phyloP scores from a whole-genome alignment of 2,329 filamentous ascomycete species.

The Magnaporthales sp. region DNA sequence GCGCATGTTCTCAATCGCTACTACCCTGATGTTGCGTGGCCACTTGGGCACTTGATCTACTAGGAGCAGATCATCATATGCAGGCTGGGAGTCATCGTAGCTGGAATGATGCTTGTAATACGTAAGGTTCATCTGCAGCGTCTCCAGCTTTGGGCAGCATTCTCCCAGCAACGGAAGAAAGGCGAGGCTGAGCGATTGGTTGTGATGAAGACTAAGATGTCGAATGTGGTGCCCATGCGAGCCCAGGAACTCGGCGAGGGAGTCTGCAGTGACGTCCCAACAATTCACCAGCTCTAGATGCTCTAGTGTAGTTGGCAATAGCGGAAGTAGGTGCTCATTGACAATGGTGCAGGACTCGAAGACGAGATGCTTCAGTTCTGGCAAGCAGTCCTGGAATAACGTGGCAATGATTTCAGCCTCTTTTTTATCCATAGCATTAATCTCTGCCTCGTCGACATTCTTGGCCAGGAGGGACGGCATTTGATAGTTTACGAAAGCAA shows the following conservation, averaged over 20 bases:
- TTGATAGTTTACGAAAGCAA: slow-evolving; percentile 57
- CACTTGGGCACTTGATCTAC: slow-evolving; percentile 63
- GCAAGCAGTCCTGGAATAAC: slow-evolving; percentile 40
- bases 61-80: slow-evolving; percentile 61
- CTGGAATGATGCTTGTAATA: slow-evolving; percentile 65
- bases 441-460: slow-evolving; percentile 32
- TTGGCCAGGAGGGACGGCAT: slow-evolving; percentile 37
- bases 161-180: slow-evolving; percentile 61
- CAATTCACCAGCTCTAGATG: slow-evolving; percentile 73
- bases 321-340: slow-evolving; percentile 57
- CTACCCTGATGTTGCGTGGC: slow-evolving; percentile 60
- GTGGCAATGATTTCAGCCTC: slow-evolving; percentile 32
- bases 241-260: slow-evolving; percentile 55
- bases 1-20: slow-evolving; percentile 71
- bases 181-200: slow-evolving; percentile 65
- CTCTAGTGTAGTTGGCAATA: slow-evolving; percentile 57
- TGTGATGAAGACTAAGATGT: slow-evolving; percentile 65
- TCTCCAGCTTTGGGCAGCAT: slow-evolving; percentile 62
- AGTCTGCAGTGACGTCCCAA: slow-evolving; percentile 60
- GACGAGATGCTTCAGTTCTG: slow-evolving; percentile 55
- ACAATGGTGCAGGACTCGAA: slow-evolving; percentile 70
- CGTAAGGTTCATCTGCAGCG: slow-evolving; percentile 67
- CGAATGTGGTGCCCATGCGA: slow-evolving; percentile 60
- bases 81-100: slow-evolving; percentile 64
- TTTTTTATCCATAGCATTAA: slow-evolving; percentile 24